Evolutionary conservation across 306 rosid genomes (phyloP).

Genomic region (Quercus ilex): DNA sequence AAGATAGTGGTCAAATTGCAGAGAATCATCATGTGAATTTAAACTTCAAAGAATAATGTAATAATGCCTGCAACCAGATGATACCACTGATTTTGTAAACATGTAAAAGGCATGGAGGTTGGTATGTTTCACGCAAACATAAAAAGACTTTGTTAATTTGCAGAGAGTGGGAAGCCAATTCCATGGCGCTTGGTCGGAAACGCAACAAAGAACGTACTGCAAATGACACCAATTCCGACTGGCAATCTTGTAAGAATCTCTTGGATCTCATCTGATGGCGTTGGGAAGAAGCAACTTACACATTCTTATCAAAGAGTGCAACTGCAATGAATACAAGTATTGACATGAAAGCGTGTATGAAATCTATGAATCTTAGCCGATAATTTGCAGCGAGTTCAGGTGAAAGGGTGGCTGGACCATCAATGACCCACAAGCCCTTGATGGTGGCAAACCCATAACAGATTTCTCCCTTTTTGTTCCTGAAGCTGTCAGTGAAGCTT

Average conservation of each 20-base stretch:
- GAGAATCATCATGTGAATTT: not conserved
- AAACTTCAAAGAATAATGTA: not conserved
- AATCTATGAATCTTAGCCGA: constrained; percentile 46
- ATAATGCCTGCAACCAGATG: not conserved
- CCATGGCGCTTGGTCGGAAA: constrained; percentile 76
- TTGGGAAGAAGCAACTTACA: constrained; percentile 59
- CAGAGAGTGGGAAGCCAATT: constrained; percentile 68
- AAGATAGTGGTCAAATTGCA: no score
- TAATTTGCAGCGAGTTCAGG: constrained; percentile 43
- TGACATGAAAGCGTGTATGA: constrained; percentile 61
- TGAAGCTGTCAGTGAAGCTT: constrained; percentile 64
- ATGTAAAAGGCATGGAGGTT: not conserved
- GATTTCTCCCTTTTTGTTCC: constrained; percentile 60
- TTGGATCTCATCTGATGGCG: constrained; percentile 48
- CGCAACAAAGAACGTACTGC: constrained; percentile 53
- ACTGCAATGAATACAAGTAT: constrained; percentile 63
- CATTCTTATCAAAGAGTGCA: constrained; percentile 64
- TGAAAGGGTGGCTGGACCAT: constrained; percentile 44
- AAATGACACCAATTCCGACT: constrained; percentile 55
- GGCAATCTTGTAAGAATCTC: constrained; percentile 66
- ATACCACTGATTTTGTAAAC: not conserved
- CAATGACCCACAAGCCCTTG: constrained; percentile 62
- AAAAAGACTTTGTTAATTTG: constrained; percentile 6
- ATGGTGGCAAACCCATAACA: constrained; percentile 67
- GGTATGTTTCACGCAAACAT: not conserved